Conservation (phyloP, 1,284 basidiomycete genomes). For the Tilletia setariae region DNA sequence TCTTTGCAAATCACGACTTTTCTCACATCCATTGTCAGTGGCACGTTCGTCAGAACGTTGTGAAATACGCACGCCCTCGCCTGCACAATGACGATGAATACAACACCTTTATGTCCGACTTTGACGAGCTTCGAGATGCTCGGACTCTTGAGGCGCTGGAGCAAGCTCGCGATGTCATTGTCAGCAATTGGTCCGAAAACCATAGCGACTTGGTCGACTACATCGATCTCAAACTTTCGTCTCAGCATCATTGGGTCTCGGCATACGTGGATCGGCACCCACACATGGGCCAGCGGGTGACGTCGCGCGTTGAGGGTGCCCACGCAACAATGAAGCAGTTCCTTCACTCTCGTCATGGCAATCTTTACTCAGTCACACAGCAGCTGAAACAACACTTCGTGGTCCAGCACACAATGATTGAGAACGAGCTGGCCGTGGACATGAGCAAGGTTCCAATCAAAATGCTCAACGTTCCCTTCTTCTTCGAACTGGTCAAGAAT, state of each 20-base stretch:
- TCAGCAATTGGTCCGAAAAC: not conserved
- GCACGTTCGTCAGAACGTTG: conserved; percentile 12
- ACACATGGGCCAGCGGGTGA: not conserved
- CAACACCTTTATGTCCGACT: not conserved
- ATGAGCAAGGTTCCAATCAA: not conserved
- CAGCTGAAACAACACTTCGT: not conserved
- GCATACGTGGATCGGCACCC: conserved; percentile 12
- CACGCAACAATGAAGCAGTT: not conserved
- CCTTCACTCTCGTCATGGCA: conserved; percentile 1
- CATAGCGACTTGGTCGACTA: not conserved
- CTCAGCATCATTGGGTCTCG: not conserved
- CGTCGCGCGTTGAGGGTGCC: not conserved
- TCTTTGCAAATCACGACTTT: not conserved
- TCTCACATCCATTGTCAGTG: conserved; percentile 4
- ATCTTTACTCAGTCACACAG: not conserved
- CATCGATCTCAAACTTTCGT: not conserved
- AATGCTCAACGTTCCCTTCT: not conserved
- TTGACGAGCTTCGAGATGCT: conserved; percentile 1
- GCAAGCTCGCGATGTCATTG: not conserved
- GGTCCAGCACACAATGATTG: not conserved
- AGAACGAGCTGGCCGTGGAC: not conserved
- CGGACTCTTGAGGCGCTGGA: not conserved
- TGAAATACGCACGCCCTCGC: not conserved
- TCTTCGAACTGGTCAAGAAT: not conserved
- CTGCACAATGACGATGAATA: not conserved